Percentiles rank a stretch among this genome's conserved stretches.
Evolutionary conservation across 2,329 filamentous ascomycete genomes (phyloP).

Genomic region (Aspergillus thermomutatus): DNA sequence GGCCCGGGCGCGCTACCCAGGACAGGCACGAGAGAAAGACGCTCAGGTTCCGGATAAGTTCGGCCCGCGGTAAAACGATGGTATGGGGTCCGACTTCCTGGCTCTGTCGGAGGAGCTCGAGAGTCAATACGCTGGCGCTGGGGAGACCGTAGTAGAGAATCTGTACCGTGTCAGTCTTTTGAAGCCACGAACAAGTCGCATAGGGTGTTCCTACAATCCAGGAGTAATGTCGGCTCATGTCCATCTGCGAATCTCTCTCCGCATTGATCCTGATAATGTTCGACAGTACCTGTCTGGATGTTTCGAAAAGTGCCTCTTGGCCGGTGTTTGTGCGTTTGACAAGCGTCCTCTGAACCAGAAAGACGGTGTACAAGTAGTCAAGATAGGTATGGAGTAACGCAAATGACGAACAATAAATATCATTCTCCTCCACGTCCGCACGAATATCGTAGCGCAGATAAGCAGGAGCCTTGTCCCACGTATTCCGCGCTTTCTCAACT

Average conservation of each 20-base stretch:
- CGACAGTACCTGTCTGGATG: slow-evolving; percentile 28
- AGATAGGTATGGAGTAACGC: slow-evolving; percentile 28
- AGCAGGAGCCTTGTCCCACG: slow-evolving; percentile 24
- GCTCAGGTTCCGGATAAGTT: slow-evolving; percentile 33
- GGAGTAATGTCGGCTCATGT: slow-evolving; percentile 31
- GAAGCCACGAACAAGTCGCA: not conserved
- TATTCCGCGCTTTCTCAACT: slow-evolving; percentile 20
- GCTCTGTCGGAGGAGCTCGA: slow-evolving; percentile 33
- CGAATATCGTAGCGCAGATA: slow-evolving; percentile 25
- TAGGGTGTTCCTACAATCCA: slow-evolving; percentile 29
- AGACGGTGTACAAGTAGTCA: slow-evolving; percentile 35
- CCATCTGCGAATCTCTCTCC: slow-evolving; percentile 25
- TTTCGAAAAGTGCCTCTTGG: slow-evolving; percentile 30
- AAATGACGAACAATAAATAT: slow-evolving; percentile 16
- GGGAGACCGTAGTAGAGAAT: slow-evolving; percentile 33
- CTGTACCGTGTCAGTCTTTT: slow-evolving; percentile 10
- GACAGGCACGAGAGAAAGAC: slow-evolving; percentile 32
- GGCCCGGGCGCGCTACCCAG: slow-evolving; percentile 31
- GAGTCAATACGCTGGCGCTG: slow-evolving; percentile 29
- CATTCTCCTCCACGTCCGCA: slow-evolving; percentile 5
- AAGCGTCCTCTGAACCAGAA: slow-evolving; percentile 32
- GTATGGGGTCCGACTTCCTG: slow-evolving; percentile 24
- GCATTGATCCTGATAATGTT: slow-evolving; percentile 28
- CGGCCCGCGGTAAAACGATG: slow-evolving; percentile 26
- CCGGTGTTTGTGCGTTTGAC: slow-evolving; percentile 31